Evolutionary conservation across 176 grass and related monocot species (phyloP).

Genomic region (maize (Zea mays)): DNA sequence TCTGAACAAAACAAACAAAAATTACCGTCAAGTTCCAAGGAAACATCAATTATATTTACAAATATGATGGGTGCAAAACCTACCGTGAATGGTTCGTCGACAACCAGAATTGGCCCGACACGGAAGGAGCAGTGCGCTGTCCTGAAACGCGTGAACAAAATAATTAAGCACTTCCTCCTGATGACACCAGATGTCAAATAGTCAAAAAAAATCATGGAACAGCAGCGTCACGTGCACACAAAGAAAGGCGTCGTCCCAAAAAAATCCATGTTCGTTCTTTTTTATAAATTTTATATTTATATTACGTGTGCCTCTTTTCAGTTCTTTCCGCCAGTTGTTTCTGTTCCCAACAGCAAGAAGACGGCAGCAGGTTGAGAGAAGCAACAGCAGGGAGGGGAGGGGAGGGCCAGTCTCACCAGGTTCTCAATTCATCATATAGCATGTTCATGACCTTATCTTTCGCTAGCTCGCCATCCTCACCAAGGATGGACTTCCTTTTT

Average conservation of each 20-base stretch:
- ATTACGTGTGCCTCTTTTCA: background rate
- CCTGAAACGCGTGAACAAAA: constrained; percentile 49
- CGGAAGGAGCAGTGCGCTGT: constrained; percentile 62
- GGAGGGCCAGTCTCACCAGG: constrained; percentile 48
- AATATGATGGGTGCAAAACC: background rate
- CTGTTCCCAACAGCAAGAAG: background rate
- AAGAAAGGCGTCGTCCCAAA: background rate
- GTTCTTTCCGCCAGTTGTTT: background rate
- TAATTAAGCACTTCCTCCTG: background rate
- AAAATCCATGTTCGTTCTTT: background rate
- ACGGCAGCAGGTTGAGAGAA: background rate
- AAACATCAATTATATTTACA: background rate
- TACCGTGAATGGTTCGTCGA: constrained; percentile 83
- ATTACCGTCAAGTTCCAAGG: constrained; percentile 2
- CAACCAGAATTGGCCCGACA: constrained; percentile 68
- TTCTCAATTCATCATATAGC: constrained; percentile 68
- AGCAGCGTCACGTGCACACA: background rate
- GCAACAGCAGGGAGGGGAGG: background rate
- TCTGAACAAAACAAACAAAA: constrained; percentile 37
- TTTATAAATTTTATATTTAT: too few species aligned
- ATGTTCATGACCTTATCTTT: constrained; percentile 61
- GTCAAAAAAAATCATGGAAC: background rate
- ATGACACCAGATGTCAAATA: background rate
- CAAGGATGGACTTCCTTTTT: constrained; percentile 44
- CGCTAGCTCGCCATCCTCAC: constrained; percentile 34